phyloP scores from a whole-genome alignment of 345 rosid species.

The Zanthoxylum bungeanum region DNA sequence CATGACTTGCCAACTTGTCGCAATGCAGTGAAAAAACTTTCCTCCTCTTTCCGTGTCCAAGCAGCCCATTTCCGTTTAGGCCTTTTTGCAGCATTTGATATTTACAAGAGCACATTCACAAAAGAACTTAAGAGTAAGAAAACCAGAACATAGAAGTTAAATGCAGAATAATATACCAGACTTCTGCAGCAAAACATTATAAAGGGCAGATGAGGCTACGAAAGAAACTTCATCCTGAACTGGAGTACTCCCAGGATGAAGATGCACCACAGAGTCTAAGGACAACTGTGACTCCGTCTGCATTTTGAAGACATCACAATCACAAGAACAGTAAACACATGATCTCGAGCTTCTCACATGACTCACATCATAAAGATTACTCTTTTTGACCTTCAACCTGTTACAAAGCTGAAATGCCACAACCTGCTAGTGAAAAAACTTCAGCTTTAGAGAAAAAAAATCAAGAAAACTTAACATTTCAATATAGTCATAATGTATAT shows the following conservation, averaged over 20 bases:
- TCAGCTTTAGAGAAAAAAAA: no score
- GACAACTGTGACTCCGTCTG: constrained; percentile 35
- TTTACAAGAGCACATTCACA: constrained; percentile 1
- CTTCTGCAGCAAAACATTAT: constrained; percentile 34
- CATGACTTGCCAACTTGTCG: constrained; percentile 98
- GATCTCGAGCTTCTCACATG: constrained; percentile 21
- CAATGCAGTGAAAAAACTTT: constrained; percentile 92
- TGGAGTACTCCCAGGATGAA: constrained; percentile 30
- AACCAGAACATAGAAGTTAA: constrained; percentile 10
- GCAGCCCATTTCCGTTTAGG: constrained; percentile 99
- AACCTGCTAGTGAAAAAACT: constrained; percentile 10
- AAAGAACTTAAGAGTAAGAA: not conserved
- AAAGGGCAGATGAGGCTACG: constrained; percentile 34
- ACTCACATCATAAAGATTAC: not conserved
- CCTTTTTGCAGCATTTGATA: constrained; percentile 56
- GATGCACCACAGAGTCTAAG: constrained; percentile 28
- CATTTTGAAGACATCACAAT: constrained; percentile 36
- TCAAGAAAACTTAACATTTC: constrained; percentile 4
- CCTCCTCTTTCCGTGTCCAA: constrained; percentile 99
- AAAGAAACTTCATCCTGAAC: constrained; percentile 43
- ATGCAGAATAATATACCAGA: constrained; percentile 53
- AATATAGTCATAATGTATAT: not conserved
- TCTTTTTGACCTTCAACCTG: constrained; percentile 10
- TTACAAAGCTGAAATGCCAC: constrained; percentile 1
- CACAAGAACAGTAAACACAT: constrained; percentile 21